Conservation (phyloP, 2,329 filamentous ascomycete species). For the Xylaria sp. region DNA sequence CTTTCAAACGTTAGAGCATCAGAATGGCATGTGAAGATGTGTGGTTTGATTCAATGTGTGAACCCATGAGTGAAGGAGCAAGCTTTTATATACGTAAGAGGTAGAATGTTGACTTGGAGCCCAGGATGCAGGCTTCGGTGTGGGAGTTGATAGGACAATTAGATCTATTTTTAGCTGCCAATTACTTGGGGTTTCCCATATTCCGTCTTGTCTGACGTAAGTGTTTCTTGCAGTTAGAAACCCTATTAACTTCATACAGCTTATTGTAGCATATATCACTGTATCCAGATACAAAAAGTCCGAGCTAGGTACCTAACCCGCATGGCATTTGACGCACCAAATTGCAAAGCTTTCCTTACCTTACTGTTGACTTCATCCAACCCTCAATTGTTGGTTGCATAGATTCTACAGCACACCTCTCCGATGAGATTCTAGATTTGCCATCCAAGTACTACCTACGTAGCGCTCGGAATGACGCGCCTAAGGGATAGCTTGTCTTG, state of each 20-base stretch:
- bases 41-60: neutral
- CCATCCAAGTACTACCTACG: neutral
- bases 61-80: neutral
- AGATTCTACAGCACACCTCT: neutral
- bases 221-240: neutral
- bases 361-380: neutral
- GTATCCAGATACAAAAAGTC: neutral
- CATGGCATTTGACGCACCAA: no score
- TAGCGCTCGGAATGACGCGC: conserved; percentile 25
- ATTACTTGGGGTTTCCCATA: neutral
- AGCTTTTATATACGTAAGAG: neutral
- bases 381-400: neutral
- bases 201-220: conserved; percentile 1
- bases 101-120: neutral
- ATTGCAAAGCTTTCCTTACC: neutral
- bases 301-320: no score
- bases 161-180: conserved; percentile 24
- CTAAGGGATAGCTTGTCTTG: conserved; percentile 10
- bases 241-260: neutral
- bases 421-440: neutral
- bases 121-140: neutral
- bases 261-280: neutral
- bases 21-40: neutral
- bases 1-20: neutral
- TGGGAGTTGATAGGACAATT: conserved; percentile 12